Base-by-base conservation (phyloP, 495 filamentous ascomycete genomes). In the Beverwykella pulmonaria region DNA sequence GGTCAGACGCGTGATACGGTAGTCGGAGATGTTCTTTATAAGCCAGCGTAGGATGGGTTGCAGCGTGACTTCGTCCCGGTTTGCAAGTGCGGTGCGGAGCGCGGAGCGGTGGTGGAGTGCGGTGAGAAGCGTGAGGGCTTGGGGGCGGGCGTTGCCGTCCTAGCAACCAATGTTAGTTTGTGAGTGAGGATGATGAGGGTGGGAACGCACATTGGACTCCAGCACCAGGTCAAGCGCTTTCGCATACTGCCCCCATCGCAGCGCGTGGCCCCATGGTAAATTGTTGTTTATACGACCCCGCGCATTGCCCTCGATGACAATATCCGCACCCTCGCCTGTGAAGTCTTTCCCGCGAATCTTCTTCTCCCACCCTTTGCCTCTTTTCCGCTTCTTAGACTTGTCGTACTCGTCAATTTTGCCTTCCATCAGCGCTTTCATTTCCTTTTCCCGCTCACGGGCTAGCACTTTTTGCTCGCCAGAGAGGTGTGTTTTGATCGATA, bases 71-170 rank as follows among this genome's bases (percentile, higher is more conserved):
- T 96, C 92, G 73, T 96, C 92, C n/a, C 94, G 85, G 52, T 86
- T 86, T 70, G 87, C 82, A 32, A 99, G 81, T 8, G 94, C 90
- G 26, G 88, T 84, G n/a, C 88, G 84, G 47, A 96, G 82, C 1
- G 95, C 94, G 34, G 89, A 92, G 29, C 94, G 88, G 77, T 99
- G 94, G 9, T 89, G 85, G 2, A 99, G 82, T 8, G 92, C 90
- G 2, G 89, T 88, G 19, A 98, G 79, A 6, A 96, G 76, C 0
- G 93, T 96, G 1, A 97, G 80, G 3, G 86, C 57, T 58, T 71
- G 68, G 65, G 66, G 34, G 55, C 60, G 59, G 36, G 65, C 15
- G 30, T 63, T 60, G 36, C 22, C 27, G 32, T 60, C 60, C 71
- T 71, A 22, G 8, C 7, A n/a, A n/a, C n/a, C n/a, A 26, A 27